Evolutionary conservation across 129 eudicot genomes (phyloP), one percentile per base, ranked within the genome.

Genomic region (Logfia minima): DNA sequence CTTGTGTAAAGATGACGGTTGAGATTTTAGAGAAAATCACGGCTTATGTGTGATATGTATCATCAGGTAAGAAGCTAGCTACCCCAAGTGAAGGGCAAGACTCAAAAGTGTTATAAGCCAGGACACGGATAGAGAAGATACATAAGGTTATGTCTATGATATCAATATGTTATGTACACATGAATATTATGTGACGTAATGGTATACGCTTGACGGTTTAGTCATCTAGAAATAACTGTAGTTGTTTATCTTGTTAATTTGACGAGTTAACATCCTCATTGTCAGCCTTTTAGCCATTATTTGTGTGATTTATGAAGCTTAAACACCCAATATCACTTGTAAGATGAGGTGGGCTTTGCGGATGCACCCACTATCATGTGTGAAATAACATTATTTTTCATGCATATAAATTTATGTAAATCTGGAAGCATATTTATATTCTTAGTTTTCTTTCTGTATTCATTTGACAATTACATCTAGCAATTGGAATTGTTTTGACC

Each of bases 241-340:
- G 68, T 62, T 28, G 67, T 63, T 61, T 63, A 16, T 63, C 34
- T 63, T 26, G 3, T 16, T 63, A n/a, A 14, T 63, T 29, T 26
- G 32, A 63, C 14, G 37, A 63, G 66, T 55, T 55, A 55, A 16
- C 8, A 24, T 62, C 14, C 21, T 63, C 37, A 59, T 21, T 59
- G 53, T 45, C 37, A 63, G 41, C 34, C 19, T 63, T 41, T 63
- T 29, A 63, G 41, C 68, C 67, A 26, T 62, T 63, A 28, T 63
- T 14, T 28, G n/a, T 63, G 68, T 14, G 28, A 8, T 63, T 63
- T 16, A 16, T 64, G 68, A 64, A 29, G 68, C n/a, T 64, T 22
- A 26, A 64, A 64, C 68, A 64, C 68, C 21, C 35, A 64, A 17
- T 24, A 64, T 64, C 68, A 24, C 39, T 63, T 29, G 31, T 24